Evolutionary conservation across 768 basidiomycete genomes (phyloP).

Genomic region (Pleurotus pulmonarius): DNA sequence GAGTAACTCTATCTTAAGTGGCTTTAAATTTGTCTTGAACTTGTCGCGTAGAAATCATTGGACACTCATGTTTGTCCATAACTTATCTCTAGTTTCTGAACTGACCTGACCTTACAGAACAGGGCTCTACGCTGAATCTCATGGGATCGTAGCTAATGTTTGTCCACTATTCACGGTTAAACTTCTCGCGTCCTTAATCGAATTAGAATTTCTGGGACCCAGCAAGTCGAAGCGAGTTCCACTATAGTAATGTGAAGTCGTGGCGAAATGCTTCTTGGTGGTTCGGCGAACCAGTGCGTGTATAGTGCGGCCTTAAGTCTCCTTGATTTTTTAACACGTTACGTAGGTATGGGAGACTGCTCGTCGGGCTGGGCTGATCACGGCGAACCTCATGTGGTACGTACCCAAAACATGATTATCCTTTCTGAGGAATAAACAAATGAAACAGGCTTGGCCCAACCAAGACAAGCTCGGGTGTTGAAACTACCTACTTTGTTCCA

Average conservation of each 20-base stretch:
- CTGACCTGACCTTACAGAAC: constrained; percentile 48
- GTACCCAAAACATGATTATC: constrained; percentile 18
- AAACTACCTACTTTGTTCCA: constrained; percentile 74
- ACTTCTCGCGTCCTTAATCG: neutral
- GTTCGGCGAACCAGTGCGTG: constrained; percentile 78
- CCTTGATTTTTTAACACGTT: neutral
- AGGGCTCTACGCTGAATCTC: constrained; percentile 84
- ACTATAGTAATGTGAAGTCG: constrained; percentile 60
- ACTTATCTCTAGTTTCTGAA: constrained; percentile 1
- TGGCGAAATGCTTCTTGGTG: constrained; percentile 77
- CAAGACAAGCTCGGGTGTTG: constrained; percentile 56
- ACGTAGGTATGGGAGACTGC: constrained; percentile 91
- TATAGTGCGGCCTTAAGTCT: neutral
- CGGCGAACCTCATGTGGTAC: constrained; percentile 92
- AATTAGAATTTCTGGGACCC: constrained; percentile 87
- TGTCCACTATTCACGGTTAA: constrained; percentile 12
- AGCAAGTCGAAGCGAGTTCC: constrained; percentile 52
- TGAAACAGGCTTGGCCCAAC: constrained; percentile 76
- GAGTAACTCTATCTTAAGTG: constrained; percentile 26
- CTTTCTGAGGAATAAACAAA: neutral
- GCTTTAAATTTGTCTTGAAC: constrained; percentile 1
- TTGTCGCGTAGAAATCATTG: constrained; percentile 72
- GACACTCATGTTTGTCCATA: constrained; percentile 65
- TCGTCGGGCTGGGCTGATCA: constrained; percentile 62
- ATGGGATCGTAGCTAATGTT: constrained; percentile 90